These are phyloP conservation scores for Lachancea sp. DNA, from an alignment of 805 yeast genomes.

Conservation along the genomic window DNA sequence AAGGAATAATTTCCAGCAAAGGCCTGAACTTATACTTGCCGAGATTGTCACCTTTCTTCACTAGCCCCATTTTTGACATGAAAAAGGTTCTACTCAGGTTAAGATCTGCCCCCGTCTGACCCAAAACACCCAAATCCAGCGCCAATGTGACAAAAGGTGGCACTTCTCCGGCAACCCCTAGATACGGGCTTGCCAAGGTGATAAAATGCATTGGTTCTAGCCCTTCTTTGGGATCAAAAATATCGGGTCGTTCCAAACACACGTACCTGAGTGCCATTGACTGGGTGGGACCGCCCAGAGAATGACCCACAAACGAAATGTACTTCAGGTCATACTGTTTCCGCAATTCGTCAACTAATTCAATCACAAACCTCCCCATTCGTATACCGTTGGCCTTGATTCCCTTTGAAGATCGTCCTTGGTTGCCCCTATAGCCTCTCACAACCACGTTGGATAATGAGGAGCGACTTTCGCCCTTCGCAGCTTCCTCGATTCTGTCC, in stretches of 20 bases:
- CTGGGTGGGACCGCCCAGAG: slow-evolving; percentile 89
- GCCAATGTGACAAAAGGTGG: slow-evolving; percentile 82
- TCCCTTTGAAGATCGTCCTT: slow-evolving; percentile 85
- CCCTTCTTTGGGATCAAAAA: slow-evolving; percentile 42
- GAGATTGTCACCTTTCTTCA: slow-evolving; percentile 11
- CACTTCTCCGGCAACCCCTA: slow-evolving; percentile 84
- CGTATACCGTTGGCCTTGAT: slow-evolving; percentile 76
- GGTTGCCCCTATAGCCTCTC: slow-evolving; percentile 77
- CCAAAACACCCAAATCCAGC: slow-evolving; percentile 82
- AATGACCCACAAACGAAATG: slow-evolving; percentile 87
- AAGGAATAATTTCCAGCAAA: slow-evolving; percentile 65
- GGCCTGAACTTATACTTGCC: slow-evolving; percentile 37
- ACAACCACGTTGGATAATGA: slow-evolving; percentile 55
- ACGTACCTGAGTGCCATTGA: slow-evolving; percentile 85
- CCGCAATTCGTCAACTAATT: slow-evolving; percentile 42
- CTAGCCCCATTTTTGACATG: slow-evolving; percentile 24
- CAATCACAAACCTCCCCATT: slow-evolving; percentile 60
- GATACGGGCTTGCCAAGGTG: slow-evolving; percentile 78
- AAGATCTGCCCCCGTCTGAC: slow-evolving; percentile 86
- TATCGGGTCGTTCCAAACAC: slow-evolving; percentile 50
- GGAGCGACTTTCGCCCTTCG: slow-evolving; percentile 13
- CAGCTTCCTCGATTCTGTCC: slow-evolving; percentile 58
- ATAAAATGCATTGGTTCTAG: slow-evolving; percentile 73
- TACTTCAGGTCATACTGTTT: slow-evolving; percentile 41
- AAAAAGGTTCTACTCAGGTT: slow-evolving; percentile 49